Conservation (phyloP, 2,329 filamentous ascomycete genomes). For the Pseudogymnoascus destructans region DNA sequence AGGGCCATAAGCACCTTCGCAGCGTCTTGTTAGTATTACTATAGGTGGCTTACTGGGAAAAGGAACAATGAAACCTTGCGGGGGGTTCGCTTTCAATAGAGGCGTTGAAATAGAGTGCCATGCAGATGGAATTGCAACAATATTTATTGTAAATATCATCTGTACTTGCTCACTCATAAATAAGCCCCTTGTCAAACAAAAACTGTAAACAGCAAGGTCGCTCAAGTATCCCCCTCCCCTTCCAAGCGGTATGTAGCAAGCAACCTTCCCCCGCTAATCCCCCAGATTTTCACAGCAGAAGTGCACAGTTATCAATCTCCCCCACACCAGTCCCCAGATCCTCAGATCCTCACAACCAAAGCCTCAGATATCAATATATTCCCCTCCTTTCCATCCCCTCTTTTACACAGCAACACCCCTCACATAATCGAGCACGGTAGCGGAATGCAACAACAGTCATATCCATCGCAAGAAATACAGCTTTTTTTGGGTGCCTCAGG, state of each 20-base stretch:
- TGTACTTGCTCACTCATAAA: background rate
- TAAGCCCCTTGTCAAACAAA: background rate
- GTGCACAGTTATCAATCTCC: background rate
- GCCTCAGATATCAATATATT: background rate
- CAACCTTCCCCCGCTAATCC: background rate
- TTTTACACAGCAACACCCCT: slow-evolving; percentile 14
- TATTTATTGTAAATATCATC: background rate
- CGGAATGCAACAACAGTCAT: slow-evolving; percentile 42
- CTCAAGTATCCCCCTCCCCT: background rate
- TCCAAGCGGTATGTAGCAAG: background rate
- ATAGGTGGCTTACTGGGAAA: background rate
- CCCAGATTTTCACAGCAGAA: background rate
- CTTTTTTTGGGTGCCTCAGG: slow-evolving; percentile 34
- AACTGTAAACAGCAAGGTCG: background rate
- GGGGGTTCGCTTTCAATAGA: background rate
- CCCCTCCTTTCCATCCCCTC: background rate
- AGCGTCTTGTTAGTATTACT: background rate
- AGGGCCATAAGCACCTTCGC: no score
- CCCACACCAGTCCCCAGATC: background rate
- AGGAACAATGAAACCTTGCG: background rate
- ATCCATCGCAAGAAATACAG: slow-evolving; percentile 38
- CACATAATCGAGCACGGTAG: slow-evolving; percentile 39
- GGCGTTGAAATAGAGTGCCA: background rate
- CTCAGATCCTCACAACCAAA: background rate
- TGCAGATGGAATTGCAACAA: background rate